Evolutionary conservation across 805 yeast species (phyloP).

Genomic region (Lachancea quebecensis): DNA sequence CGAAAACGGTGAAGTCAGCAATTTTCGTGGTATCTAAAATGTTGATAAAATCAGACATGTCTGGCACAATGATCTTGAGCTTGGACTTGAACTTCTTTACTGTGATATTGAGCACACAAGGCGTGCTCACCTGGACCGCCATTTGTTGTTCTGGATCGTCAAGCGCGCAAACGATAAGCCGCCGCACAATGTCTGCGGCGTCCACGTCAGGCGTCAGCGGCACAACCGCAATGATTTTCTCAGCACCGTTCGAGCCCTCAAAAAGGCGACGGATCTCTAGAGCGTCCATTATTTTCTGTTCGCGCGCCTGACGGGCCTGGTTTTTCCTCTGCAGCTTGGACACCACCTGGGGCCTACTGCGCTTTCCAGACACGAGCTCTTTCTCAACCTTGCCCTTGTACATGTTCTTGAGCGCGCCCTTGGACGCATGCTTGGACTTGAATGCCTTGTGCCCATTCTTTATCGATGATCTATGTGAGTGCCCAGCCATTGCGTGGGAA

Average conservation of each 20-base stretch:
- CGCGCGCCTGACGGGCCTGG: slow-evolving; percentile 66
- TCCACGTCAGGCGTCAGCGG: slow-evolving; percentile 71
- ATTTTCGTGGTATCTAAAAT: slow-evolving; percentile 82
- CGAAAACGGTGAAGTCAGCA: slow-evolving; percentile 84
- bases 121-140: slow-evolving; percentile 32
- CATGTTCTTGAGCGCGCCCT: slow-evolving; percentile 75
- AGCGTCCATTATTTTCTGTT: slow-evolving; percentile 57
- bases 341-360: slow-evolving; percentile 19
- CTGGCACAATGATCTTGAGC: slow-evolving; percentile 67
- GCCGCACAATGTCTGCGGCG: slow-evolving; percentile 46
- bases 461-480: slow-evolving; percentile 76
- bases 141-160: slow-evolving; percentile 33
- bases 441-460: slow-evolving; percentile 84
- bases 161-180: slow-evolving; percentile 35
- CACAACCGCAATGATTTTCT: slow-evolving; percentile 73
- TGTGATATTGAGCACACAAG: slow-evolving; percentile 46
- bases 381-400: slow-evolving; percentile 86
- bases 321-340: slow-evolving; percentile 70
- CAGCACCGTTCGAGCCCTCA: slow-evolving; percentile 74
- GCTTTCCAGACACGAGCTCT: slow-evolving; percentile 35
- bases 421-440: slow-evolving; percentile 86
- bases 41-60: slow-evolving; percentile 54
- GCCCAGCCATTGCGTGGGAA: slow-evolving; percentile 50
- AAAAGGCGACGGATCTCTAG: slow-evolving; percentile 60
- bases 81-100: slow-evolving; percentile 67